phyloP scores from a whole-genome alignment of 2,329 filamentous ascomycete genomes.

The Aspergillus sclerotialis region DNA sequence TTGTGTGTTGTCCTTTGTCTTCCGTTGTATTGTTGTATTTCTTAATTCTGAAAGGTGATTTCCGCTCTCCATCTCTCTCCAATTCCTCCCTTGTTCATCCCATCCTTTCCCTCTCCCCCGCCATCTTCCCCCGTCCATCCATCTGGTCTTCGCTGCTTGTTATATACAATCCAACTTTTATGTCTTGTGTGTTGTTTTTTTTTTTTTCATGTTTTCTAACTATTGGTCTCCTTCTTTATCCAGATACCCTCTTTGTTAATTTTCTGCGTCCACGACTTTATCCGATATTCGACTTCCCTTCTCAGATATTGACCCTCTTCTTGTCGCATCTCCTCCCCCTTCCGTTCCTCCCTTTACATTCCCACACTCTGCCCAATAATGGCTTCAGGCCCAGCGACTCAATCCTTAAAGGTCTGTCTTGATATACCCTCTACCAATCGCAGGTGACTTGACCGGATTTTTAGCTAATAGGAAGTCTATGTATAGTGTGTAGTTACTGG shows the following conservation, averaged over 20 bases:
- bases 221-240: conserved; percentile 1
- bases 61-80: too few relatives aligned
- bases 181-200: too few relatives aligned
- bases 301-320: background rate
- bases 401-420: conserved; percentile 74
- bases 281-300: background rate
- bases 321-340: conserved; percentile 1
- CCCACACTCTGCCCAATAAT: conserved; percentile 28
- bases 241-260: conserved; percentile 1
- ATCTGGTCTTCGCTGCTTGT: too few relatives aligned
- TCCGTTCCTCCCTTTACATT: background rate
- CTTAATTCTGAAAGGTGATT: too few relatives aligned
- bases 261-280: background rate
- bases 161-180: too few relatives aligned
- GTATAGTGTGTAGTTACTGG: conserved; percentile 92
- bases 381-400: conserved; percentile 78
- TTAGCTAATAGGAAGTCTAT: conserved; percentile 30
- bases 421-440: conserved; percentile 4
- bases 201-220: too few relatives aligned
- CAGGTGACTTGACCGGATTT: conserved; percentile 12
- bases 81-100: too few relatives aligned
- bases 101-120: too few relatives aligned
- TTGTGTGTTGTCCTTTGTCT: conserved; percentile 1
- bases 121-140: too few relatives aligned
- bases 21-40: too few relatives aligned